Evolutionary conservation across 495 filamentous ascomycete genomes (phyloP), one percentile per base, ranked within the genome.

Genomic region (Aspergillus campestris): DNA sequence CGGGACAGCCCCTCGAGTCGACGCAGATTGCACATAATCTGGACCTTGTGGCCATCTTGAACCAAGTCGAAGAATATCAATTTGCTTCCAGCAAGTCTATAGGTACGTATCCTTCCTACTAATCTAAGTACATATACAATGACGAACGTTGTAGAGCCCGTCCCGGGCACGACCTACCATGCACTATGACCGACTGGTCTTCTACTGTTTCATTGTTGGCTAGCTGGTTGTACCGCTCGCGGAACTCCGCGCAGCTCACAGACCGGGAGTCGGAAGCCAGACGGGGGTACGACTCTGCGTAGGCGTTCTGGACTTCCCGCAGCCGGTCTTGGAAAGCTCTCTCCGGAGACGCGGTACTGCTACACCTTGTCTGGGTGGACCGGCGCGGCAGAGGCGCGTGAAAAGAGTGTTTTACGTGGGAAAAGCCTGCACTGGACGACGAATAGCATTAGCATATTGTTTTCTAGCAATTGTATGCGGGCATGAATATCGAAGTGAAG

Each of bases 21-120:
- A 30, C 65, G 65, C 33, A 81, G 65, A 64, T 86, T 83, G 61
- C 82, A 77, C 61, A 95, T 75, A 27, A 75, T 74, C 59, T 98
- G 92, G 29, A 89, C 55, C 50, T 74, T 76, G 53, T 75, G 59
- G 31, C 79, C 81, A 62, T 89, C 79, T 66, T 84, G 79, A 45
- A 75, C 64, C 45, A 97, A 56, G 64, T 91, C 84, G 52, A 95
- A 65, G 64, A 98, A 98, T 35, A 85, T 72, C 59, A 98, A 80
- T 66, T 84, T 86, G 55, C 74, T 79, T 45, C 77, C 81, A 41
- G 73, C 71, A 47, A 66, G 70, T 59, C 78, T 78, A 53, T 69
- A 67, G 38, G 73, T 74, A 63, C 61, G 71, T 50, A 87, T 71
- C 59, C 83, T 84, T 69, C 83, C 83, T 86, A 70, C 61, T 58